Base-by-base conservation (phyloP, 2,329 filamentous ascomycete genomes). In the Exophiala calicioides region DNA sequence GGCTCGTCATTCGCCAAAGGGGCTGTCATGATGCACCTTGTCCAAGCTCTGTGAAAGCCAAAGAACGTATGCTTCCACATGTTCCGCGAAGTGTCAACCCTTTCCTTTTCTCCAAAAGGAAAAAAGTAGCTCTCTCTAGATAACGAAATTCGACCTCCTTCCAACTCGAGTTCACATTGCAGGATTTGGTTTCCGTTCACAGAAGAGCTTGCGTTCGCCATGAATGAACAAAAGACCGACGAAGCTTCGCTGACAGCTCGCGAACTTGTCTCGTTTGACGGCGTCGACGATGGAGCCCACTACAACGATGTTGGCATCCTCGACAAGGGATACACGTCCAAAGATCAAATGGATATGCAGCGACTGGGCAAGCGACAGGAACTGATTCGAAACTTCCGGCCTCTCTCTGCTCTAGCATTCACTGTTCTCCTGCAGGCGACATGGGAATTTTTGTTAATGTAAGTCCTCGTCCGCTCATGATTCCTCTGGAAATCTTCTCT, bases 351-450 rank as follows among this genome's bases (percentile, higher is more conserved):
- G 13, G 69, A 78, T 44, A 74, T 78, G 70, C 64, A 64, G 27
- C 69, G 74, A 13, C 66, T 78, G 70, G 75, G 75, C 26, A 77
- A 76, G 60, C 63, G 65, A 18, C 74, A 76, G 47, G 70, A 77
- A 36, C 63, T 78, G 50, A 69, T 71, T 50, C 44, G 62, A 38
- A 57, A 62, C 37, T 64, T 65, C 39, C 58, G 59, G 5, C 33
- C 39, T 34, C 57, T 69, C 41, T 67, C 68, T 5, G 64, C 64
- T 3, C 50, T 68, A 13, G 65, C 65, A 16, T 68, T 70, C 26
- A 66, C 65, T 8, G 60, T 61, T 24, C 63, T 64, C 2, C 48
- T 67, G 12, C 62, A 66, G 37, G 63, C 65, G 18, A 66, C 68
- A 9, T 71, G 68, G 68, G 68, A 70, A 53, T 42, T 55, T 33